Evolutionary conservation across 2,329 filamentous ascomycete species (phyloP).

Genomic region (Mollisiaceae sp.): DNA sequence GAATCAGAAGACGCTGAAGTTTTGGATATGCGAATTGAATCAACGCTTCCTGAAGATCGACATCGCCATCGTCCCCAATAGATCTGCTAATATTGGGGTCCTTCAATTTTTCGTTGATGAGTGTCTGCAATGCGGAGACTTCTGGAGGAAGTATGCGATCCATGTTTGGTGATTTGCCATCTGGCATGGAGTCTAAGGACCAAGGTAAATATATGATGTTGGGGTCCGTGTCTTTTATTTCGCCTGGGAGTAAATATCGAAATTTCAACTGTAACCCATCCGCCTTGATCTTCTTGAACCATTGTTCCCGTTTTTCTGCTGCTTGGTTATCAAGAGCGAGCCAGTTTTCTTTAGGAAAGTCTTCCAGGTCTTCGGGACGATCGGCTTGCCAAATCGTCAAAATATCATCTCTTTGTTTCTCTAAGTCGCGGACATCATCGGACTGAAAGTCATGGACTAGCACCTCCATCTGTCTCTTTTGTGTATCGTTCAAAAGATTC

Average conservation of each 20-base stretch:
- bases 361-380: background rate
- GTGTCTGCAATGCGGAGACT: background rate
- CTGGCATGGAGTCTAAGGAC: slow-evolving; percentile 6
- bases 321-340: background rate
- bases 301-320: background rate
- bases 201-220: slow-evolving; percentile 24
- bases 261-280: slow-evolving; percentile 14
- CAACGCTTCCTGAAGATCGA: background rate
- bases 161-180: background rate
- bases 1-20: slow-evolving; percentile 16
- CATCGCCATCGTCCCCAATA: slow-evolving; percentile 3
- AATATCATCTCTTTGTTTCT: background rate
- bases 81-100: background rate
- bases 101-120: background rate
- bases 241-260: slow-evolving; percentile 25
- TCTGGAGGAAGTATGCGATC: background rate
- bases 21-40: slow-evolving; percentile 18
- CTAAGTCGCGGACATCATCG: background rate
- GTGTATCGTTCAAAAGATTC: no score
- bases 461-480: background rate
- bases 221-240: slow-evolving; percentile 7
- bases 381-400: slow-evolving; percentile 4
- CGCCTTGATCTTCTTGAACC: background rate
- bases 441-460: background rate
- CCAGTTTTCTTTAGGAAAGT: background rate